Evolutionary conservation across 805 yeast genomes (phyloP).

Genomic region (Scheffersomyces stipitis): DNA sequence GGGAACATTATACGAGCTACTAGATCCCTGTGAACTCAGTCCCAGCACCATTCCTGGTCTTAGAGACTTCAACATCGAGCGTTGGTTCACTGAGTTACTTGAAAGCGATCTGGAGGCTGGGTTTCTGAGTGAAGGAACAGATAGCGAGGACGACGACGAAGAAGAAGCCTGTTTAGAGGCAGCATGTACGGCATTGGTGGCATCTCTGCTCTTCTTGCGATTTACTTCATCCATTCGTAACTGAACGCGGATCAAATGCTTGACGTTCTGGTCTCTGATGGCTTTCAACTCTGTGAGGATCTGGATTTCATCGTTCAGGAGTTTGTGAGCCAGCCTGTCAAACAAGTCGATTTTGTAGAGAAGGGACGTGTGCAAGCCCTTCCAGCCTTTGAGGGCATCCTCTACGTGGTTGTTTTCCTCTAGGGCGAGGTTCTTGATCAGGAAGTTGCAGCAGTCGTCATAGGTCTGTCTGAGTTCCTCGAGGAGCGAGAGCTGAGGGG

Average conservation of each 20-base stretch:
- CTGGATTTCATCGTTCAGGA: slow-evolving; percentile 21
- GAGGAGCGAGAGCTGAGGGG: slow-evolving; percentile 51
- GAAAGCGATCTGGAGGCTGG: neutral
- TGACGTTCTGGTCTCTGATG: slow-evolving; percentile 43
- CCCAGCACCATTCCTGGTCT: slow-evolving; percentile 14
- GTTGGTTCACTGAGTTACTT: neutral
- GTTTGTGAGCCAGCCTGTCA: slow-evolving; percentile 40
- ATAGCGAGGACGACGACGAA: slow-evolving; percentile 4
- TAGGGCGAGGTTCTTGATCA: slow-evolving; percentile 54
- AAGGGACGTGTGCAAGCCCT: slow-evolving; percentile 61
- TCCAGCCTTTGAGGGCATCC: slow-evolving; percentile 73
- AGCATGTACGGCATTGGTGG: slow-evolving; percentile 9
- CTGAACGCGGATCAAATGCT: slow-evolving; percentile 42
- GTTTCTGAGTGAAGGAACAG: slow-evolving; percentile 17
- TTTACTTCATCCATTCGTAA: slow-evolving; percentile 38
- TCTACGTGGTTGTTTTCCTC: slow-evolving; percentile 55
- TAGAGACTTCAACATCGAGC: slow-evolving; percentile 34
- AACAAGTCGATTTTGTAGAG: slow-evolving; percentile 55
- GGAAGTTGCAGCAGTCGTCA: slow-evolving; percentile 58
- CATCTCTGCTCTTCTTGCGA: slow-evolving; percentile 18
- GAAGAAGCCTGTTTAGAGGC: slow-evolving; percentile 4
- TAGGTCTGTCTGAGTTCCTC: slow-evolving; percentile 60
- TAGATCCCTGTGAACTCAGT: slow-evolving; percentile 1
- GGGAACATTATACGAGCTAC: slow-evolving; percentile 2
- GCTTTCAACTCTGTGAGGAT: slow-evolving; percentile 32